Evolutionary conservation across 306 rosid genomes (phyloP), one percentile per base, ranked within the genome.

Genomic region (Cicer bijugum): DNA sequence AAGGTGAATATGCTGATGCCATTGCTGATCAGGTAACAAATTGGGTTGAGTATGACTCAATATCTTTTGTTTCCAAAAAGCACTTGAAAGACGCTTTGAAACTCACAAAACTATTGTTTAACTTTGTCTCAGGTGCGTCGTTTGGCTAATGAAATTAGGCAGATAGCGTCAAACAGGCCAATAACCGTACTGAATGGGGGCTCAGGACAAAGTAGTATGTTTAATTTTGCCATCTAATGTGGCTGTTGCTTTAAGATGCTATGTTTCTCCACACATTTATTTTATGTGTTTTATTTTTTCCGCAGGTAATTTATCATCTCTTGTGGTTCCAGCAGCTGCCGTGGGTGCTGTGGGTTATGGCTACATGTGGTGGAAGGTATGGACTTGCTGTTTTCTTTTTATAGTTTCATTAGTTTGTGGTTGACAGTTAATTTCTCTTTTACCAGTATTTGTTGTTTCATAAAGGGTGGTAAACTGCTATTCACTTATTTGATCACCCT

Each of bases 361-460:
- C 55, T 95, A 95, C 89, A 91, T 95, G 99, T 81, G 96, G 96
- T 91, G 90, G 97, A 95, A 92, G 99, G 99, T 95, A 67, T 40
- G 62, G 19, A 38, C 37, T 56, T 33, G 57, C 12, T 23, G 48
- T 12, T 60, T 45, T 33, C 33, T 23, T 71, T n/a, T 6, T 11
- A 75, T 69, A 58, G 20, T 67, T 75, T 71, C 67, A 64, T 74
- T 74, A 72, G 20, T 50, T 51, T 72, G 17, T 67, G 8, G 60
- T 51, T 67, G 60, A 6, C 9, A 20, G 58, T 78, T 17, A 11
- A 63, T 38, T 68, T 33, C 62, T 57, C 42, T 12, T 68, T 62
- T 37, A 47, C 12, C 35, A 11, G 69, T 38, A 62, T 20, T 38
- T 63, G 9, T 73, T 69, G n/a, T 78, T 42, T 76, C 43, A 52